Conservation (phyloP, 805 yeast genomes). For the Candida palmyrensis region DNA sequence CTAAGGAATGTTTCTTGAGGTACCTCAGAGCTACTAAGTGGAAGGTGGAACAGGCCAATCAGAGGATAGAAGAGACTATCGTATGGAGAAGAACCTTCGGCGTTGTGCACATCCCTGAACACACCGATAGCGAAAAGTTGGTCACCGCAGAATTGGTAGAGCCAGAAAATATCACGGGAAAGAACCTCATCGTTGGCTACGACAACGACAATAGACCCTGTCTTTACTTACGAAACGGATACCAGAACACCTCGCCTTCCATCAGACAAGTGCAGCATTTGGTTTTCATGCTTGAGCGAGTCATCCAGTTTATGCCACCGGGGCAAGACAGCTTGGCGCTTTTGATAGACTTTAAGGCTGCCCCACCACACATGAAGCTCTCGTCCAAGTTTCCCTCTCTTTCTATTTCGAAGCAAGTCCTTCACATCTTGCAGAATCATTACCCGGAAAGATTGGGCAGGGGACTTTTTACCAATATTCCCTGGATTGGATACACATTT, state of each 20-base stretch:
- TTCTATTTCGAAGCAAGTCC: slow-evolving; percentile 44
- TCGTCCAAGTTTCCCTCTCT: slow-evolving; percentile 45
- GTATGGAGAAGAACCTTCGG: slow-evolving; percentile 56
- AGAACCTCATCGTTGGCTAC: slow-evolving; percentile 49
- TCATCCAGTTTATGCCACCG: slow-evolving; percentile 50
- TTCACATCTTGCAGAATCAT: slow-evolving; percentile 50
- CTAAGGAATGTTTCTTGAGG: slow-evolving; percentile 49
- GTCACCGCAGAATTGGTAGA: slow-evolving; percentile 39
- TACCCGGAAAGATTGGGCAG: slow-evolving; percentile 56
- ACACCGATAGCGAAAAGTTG: slow-evolving; percentile 22
- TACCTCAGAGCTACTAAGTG: slow-evolving; percentile 51
- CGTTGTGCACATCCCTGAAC: slow-evolving; percentile 24
- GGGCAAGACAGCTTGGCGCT: slow-evolving; percentile 54
- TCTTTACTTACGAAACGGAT: slow-evolving; percentile 47
- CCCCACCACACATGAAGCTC: slow-evolving; percentile 31
- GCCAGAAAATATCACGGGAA: slow-evolving; percentile 49
- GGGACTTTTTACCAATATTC: slow-evolving; percentile 51
- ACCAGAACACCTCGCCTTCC: slow-evolving; percentile 50
- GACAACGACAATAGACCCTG: slow-evolving; percentile 52
- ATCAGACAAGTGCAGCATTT: slow-evolving; percentile 51
- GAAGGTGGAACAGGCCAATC: slow-evolving; percentile 39
- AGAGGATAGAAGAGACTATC: slow-evolving; percentile 42
- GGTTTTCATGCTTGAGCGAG: slow-evolving; percentile 52
- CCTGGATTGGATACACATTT: slow-evolving; percentile 54
- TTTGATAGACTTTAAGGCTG: slow-evolving; percentile 50